Evolutionary conservation across 345 rosid genomes (phyloP).

Genomic region (Dipteronia sinensis): DNA sequence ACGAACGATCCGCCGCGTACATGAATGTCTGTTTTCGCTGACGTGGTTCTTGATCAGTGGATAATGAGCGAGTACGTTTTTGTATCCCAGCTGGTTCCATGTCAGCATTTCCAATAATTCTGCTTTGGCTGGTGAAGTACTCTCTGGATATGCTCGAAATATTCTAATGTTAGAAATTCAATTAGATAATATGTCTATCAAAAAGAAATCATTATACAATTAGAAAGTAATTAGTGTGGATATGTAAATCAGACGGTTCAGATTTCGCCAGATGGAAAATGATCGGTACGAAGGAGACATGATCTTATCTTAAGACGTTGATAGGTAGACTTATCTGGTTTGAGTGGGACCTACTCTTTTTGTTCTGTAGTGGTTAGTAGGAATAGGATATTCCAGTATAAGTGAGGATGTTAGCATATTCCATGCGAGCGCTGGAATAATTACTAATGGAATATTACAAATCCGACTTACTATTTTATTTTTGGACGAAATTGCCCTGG

Average conservation of each 20-base stretch:
- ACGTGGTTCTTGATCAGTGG: constrained; percentile 38
- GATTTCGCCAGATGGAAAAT: background rate
- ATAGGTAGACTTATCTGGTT: constrained; percentile 4
- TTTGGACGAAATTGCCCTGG: constrained; percentile 3
- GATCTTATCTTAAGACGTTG: constrained; percentile 14
- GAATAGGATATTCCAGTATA: background rate
- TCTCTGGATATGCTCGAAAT: constrained; percentile 47
- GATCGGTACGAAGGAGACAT: background rate
- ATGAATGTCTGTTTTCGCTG: background rate
- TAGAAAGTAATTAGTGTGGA: background rate
- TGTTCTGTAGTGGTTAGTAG: background rate
- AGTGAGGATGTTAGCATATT: background rate
- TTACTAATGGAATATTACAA: background rate
- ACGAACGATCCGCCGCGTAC: constrained; percentile 61
- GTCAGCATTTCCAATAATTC: constrained; percentile 41
- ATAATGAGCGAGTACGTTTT: background rate
- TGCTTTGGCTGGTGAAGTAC: background rate
- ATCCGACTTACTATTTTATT: background rate
- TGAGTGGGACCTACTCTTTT: background rate
- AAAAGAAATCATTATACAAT: background rate
- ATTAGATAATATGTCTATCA: too few species aligned
- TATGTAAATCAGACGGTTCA: background rate
- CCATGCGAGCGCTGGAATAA: background rate
- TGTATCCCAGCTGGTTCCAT: constrained; percentile 27
- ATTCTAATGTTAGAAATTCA: constrained; percentile 15